Evolutionary conservation across 768 basidiomycete species (phyloP), one percentile per base, ranked within the genome.

Genomic region (Amanita polypyramis): DNA sequence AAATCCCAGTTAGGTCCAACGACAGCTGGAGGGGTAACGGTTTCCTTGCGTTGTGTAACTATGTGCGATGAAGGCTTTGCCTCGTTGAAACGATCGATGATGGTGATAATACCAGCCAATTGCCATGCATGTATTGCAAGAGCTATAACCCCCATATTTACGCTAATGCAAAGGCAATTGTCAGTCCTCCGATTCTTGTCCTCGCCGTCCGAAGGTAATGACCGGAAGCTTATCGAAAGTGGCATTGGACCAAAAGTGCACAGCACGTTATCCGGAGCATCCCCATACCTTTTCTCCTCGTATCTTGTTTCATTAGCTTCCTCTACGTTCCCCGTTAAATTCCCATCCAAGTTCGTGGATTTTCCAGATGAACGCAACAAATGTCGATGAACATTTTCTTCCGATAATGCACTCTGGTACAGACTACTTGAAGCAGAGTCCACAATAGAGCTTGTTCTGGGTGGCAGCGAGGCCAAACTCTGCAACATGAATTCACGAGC

Each of bases 361-460:
- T 42, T n/a, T 25, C 21, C 9, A 4, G 35, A 37, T 12, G 41
- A 43, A 34, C 47, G 17, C 15, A 36, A n/a, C 17, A 43, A 25
- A 19, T 29, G 21, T 29, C 11, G n/a, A 10, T 20, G 35, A 15
- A 27, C 17, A 11, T 5, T 15, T 32, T 20, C 41, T 19, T 37
- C 49, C 8, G 82, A 82, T 17, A 84, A 54, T 3, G 83, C 83
- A 55, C 87, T 91, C 54, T 84, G 75, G 59, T 90, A 92, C 72
- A 91, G 77, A 63, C 81, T 89, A 55, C 77, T 77, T 4, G 72
- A 62, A 41, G 73, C 63, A 15, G 81, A 79, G 33, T 61, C 64
- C 41, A 67, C 54, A 14, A 73, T 68, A n/a, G 70, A 77, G 5
- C 55, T 54, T 7, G 73, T 47, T 36, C 68, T 60, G 10, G 70